These are phyloP conservation scores for Turnera subulata DNA, from an alignment of 345 rosid species.

Conservation along the genomic window DNA sequence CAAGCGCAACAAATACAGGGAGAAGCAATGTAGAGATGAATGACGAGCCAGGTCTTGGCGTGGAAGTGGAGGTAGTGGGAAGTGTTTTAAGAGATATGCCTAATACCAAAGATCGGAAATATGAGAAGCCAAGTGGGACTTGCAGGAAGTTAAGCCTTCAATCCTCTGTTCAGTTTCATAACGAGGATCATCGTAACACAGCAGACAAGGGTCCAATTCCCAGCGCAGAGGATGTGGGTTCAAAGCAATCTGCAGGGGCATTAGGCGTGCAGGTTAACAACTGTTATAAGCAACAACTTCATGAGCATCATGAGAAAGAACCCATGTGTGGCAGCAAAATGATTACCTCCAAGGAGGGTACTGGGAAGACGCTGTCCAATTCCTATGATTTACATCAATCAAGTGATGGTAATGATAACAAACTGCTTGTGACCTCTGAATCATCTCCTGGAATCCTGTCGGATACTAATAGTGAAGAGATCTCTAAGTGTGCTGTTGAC, in stretches of 20 bases:
- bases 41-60: slow-evolving; percentile 10
- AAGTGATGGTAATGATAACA: slow-evolving; percentile 7
- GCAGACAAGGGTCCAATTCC: slow-evolving; percentile 12
- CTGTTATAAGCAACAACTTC: slow-evolving; percentile 2
- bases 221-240: slow-evolving; percentile 15
- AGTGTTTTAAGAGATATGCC: slow-evolving; percentile 23
- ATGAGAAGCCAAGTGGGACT: slow-evolving; percentile 12
- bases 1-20: slow-evolving; percentile 21
- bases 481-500: slow-evolving; percentile 15
- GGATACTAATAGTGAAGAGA: neutral
- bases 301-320: slow-evolving; percentile 4
- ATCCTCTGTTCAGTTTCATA: slow-evolving; percentile 25
- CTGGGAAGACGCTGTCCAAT: slow-evolving; percentile 2
- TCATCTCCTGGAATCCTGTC: slow-evolving; percentile 9
- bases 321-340: slow-evolving; percentile 6
- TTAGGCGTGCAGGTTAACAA: neutral
- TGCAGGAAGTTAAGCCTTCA: slow-evolving; percentile 38
- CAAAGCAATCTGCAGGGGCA: slow-evolving; percentile 8
- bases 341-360: slow-evolving; percentile 2
- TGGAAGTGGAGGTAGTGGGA: slow-evolving; percentile 19
- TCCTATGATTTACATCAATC: slow-evolving; percentile 9
- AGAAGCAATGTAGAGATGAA: slow-evolving; percentile 17
- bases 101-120: slow-evolving; percentile 8
- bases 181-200: slow-evolving; percentile 18
- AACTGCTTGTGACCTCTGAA: slow-evolving; percentile 5